These are phyloP conservation scores for Suhomyces bokatorum DNA, from an alignment of 1,139 yeast species.

Conservation along the genomic window DNA sequence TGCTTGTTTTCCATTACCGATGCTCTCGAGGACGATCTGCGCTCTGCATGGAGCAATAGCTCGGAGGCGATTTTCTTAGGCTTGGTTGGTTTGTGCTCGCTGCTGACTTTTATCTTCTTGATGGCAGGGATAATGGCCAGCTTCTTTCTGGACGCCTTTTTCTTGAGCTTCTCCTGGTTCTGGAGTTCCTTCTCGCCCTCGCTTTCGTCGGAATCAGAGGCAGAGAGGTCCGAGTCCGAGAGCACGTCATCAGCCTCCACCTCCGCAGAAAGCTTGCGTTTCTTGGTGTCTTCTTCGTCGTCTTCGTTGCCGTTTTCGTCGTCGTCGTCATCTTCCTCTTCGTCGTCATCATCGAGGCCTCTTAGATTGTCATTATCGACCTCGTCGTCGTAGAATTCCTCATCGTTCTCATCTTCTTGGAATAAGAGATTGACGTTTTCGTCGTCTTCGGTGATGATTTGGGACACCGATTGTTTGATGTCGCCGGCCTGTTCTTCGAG, in stretches of 20 bases:
- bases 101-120: conserved; percentile 32
- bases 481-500: conserved; percentile 55
- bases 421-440: conserved; percentile 75
- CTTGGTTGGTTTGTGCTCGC: conserved; percentile 19
- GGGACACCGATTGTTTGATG: conserved; percentile 34
- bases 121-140: conserved; percentile 45
- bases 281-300: conserved; percentile 20
- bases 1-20: conserved; percentile 79
- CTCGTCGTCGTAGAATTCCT: conserved; percentile 58
- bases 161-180: conserved; percentile 47
- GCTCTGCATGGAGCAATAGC: conserved; percentile 44
- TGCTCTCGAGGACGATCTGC: conserved; percentile 78
- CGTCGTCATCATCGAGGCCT: conserved; percentile 32
- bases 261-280: conserved; percentile 7
- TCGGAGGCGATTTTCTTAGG: conserved; percentile 40
- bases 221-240: conserved; percentile 55
- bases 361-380: conserved; percentile 17
- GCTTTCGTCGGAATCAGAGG: conserved; percentile 55
- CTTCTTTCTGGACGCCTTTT: conserved; percentile 36
- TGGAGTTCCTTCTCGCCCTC: conserved; percentile 69
- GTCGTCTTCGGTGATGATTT: conserved; percentile 56
- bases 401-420: conserved; percentile 83
- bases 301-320: conserved; percentile 22
- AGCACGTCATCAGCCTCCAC: conserved; percentile 45
- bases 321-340: conserved; percentile 22